Base-by-base conservation (phyloP, 73 alveolate genomes). In the Stentor roeselii region DNA sequence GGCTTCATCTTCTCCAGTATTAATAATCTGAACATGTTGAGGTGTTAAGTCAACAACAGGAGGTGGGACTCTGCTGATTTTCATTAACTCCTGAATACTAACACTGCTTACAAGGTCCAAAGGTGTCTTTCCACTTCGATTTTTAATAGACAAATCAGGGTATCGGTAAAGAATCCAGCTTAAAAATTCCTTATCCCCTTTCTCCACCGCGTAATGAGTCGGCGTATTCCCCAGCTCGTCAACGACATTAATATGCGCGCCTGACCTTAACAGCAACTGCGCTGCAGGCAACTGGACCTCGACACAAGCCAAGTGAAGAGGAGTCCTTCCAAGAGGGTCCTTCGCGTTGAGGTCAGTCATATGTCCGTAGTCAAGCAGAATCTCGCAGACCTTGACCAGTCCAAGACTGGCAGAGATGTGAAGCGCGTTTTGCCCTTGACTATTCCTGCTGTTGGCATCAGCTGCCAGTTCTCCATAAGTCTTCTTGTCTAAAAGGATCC, bases 221-320 rank as follows among this genome's bases (percentile, higher is more conserved):
- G 74, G 74, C 27, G 15, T 58, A 21, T 58, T 58, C 74, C 74
- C 74, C 27, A 21, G 15, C 35, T 1, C 27, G 27, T 58, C 74
- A 21, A 31, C 2, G 0, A 58, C 27, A 58, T 58, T 31, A 58
- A 31, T 58, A 1, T 31, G 15, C 27, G 74, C 74, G 3, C 74
- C 74, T 58, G 74, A n/a, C 15, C 35, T 21, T n/a, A 58, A 31
- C 2, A 58, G 74, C 35, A 58, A 21, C 27, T 58, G 15, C 27
- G 74, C 2, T n/a, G 27, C 2, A 21, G 15, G 34, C 39, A 36
- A 39, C 36, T 74, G 3, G 11, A 90, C 91, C 59, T 88, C 85
- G 27, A 85, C 74, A 58, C 93, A 86, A 1, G 96, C 90, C 0
- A 91, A 88, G 59, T 85, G 92, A 0, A 88, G 85, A 34, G 96